A percentile compares a stretch with the other conserved stretches of the same genome.
Conservation (phyloP, 495 filamentous ascomycete genomes). For the Aspergillus asperescens region DNA sequence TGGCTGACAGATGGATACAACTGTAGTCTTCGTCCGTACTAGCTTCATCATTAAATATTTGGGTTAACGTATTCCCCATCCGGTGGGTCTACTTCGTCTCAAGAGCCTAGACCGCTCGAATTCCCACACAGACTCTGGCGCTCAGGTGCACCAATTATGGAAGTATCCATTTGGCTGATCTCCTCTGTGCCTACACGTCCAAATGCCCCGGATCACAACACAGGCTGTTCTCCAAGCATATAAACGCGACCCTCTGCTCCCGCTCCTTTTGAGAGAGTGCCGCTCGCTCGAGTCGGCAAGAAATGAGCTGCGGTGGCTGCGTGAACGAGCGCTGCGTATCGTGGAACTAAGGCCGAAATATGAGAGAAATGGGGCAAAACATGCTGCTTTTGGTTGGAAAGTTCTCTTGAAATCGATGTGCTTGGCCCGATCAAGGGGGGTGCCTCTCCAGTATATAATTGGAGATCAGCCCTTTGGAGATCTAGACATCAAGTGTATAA, state of each 20-base stretch:
- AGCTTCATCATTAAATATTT: too few relatives aligned
- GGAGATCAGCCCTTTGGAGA: slow-evolving; percentile 84
- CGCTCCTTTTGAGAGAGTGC: slow-evolving; percentile 63
- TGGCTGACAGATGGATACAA: too few relatives aligned
- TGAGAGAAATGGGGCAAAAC: neutral
- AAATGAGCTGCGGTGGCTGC: slow-evolving; percentile 85
- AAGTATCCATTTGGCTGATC: neutral
- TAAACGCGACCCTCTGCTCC: slow-evolving; percentile 52
- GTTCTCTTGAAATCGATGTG: slow-evolving; percentile 47
- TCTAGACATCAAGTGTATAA: slow-evolving; percentile 68
- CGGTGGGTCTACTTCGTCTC: too few relatives aligned
- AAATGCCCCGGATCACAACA: slow-evolving; percentile 73
- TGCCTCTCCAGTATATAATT: slow-evolving; percentile 84
- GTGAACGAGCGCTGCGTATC: slow-evolving; percentile 49
- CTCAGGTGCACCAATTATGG: too few relatives aligned
- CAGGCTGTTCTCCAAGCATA: slow-evolving; percentile 53
- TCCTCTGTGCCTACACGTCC: neutral
- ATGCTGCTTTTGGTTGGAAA: slow-evolving; percentile 21
- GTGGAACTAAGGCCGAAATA: slow-evolving; percentile 10
- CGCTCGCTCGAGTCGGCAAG: slow-evolving; percentile 60
- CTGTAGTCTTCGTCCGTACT: too few relatives aligned
- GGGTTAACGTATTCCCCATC: too few relatives aligned
- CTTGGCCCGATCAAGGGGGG: slow-evolving; percentile 52
- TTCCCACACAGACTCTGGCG: too few relatives aligned
- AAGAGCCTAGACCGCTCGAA: too few relatives aligned